Percentiles rank a stretch among this genome's conserved stretches.
phyloP scores from a whole-genome alignment of 1,284 basidiomycete genomes.

The Cutaneotrichosporon sp. region DNA sequence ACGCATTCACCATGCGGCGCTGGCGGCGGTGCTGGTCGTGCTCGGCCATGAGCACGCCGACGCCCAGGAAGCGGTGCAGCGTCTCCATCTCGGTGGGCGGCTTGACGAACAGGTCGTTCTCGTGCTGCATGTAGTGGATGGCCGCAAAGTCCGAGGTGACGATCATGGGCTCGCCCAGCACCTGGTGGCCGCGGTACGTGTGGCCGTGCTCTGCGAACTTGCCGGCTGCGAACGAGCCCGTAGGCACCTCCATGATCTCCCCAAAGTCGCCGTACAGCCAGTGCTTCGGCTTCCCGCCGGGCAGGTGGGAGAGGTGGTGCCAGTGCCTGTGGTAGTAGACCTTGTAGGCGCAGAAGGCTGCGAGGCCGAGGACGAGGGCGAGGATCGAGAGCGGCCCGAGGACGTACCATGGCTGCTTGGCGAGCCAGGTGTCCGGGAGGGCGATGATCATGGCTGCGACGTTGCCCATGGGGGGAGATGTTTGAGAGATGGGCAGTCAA shows the following conservation, averaged over 20 bases:
- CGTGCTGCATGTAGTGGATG: constrained; percentile 63
- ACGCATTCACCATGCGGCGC: constrained; percentile 55
- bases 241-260: constrained; percentile 14
- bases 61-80: constrained; percentile 54
- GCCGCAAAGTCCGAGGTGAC: constrained; percentile 65
- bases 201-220: constrained; percentile 25
- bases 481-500: too few relatives aligned
- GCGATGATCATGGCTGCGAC: too few relatives aligned
- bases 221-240: constrained; percentile 15
- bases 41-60: constrained; percentile 47
- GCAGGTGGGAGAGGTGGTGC: constrained; percentile 2
- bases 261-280: constrained; percentile 21
- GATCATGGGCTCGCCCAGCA: constrained; percentile 17
- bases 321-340: background rate
- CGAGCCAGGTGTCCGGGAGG: too few relatives aligned
- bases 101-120: constrained; percentile 67
- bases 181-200: constrained; percentile 20
- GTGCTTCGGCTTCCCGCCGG: constrained; percentile 6
- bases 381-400: background rate
- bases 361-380: background rate
- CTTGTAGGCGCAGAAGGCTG: background rate
- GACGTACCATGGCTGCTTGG: too few relatives aligned
- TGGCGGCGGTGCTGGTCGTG: constrained; percentile 59
- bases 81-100: constrained; percentile 62
- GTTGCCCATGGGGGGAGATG: too few relatives aligned